phyloP scores from a whole-genome alignment of 768 basidiomycete species.

The Zangia roseola region DNA sequence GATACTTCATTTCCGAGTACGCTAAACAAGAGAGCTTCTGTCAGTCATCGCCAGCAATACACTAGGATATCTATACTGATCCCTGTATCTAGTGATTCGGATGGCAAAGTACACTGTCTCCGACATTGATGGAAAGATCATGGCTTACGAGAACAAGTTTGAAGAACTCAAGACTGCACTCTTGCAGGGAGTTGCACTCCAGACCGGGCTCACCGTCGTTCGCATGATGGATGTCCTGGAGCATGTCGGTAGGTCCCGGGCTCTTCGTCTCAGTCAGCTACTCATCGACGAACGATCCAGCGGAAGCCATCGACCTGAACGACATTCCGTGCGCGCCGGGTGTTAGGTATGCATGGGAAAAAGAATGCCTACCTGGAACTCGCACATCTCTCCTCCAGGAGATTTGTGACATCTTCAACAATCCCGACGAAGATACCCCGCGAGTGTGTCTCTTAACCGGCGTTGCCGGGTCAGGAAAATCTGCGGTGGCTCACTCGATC shows the following conservation, averaged over 20 bases:
- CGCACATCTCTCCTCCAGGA: neutral
- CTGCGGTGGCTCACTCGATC: neutral
- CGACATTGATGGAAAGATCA: too few relatives aligned
- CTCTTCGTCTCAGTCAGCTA: neutral
- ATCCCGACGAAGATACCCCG: too few relatives aligned
- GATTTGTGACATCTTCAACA: too few relatives aligned
- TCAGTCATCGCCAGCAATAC: too few relatives aligned
- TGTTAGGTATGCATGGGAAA: constrained; percentile 8
- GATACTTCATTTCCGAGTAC: too few relatives aligned
- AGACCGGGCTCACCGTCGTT: too few relatives aligned
- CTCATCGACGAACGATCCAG: neutral
- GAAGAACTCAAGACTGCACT: neutral
- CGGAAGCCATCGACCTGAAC: too few relatives aligned
- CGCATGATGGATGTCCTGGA: too few relatives aligned
- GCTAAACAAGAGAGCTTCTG: too few relatives aligned
- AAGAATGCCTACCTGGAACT: constrained; percentile 1
- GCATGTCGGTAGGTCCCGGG: neutral
- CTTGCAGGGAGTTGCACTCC: too few relatives aligned
- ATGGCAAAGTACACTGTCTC: neutral
- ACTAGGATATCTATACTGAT: neutral
- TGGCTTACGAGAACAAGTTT: neutral
- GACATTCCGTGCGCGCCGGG: constrained; percentile 3
- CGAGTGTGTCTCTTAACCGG: too few relatives aligned
- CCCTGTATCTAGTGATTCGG: neutral
- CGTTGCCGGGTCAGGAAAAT: too few relatives aligned